Evolutionary conservation across 2,329 filamentous ascomycete species (phyloP), one percentile per base, ranked within the genome.

Genomic region (Fusarium sp.): DNA sequence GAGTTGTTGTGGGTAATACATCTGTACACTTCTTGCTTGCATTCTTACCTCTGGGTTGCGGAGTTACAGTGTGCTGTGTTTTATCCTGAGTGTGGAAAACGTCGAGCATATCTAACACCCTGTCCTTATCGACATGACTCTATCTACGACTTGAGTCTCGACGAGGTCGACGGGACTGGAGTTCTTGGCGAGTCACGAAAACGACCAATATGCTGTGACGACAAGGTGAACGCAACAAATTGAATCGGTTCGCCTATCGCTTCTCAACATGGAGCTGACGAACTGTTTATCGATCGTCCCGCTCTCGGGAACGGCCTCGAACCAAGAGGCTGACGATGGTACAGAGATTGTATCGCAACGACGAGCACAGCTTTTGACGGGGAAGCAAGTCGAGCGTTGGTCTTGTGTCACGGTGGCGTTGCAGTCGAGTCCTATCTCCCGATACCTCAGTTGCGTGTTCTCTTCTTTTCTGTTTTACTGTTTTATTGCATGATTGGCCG

Each of bases 311-410:
- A 60, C 56, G 26, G 15, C 17, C 19, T 65, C 21, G 28, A 39
- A 21, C 39, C 33, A 39, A 50, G 62, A 57, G 56, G 31, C 21
- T 45, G 28, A 40, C 14, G 31, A 36, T 56, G 36, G n/a, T 53
- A 47, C 21, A 54, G 31, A 45, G 44, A 57, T 43, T 24, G 22
- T 13, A 50, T 26, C 61, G 22, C 44, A 44, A 43, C 13, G 46
- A 53, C 19, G 59, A 68, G 49, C 56, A 70, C 67, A 61, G 49
- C 59, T 51, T 71, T 62, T 53, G 45, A 63, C 52, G 67, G 50
- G 67, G 62, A 69, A 62, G 67, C 50, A 49, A 24, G 50, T 69
- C 53, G 69, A 67, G 65, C 68, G 61, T 71, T 71, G 67, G 43
- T 44, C 56, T 51, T 62, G 68, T 72, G 52, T 19, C 34, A 66